Evolutionary conservation across 352 stramenopile genomes (phyloP), one percentile per base, ranked within the genome.

Genomic region (Phytophthora pisi): DNA sequence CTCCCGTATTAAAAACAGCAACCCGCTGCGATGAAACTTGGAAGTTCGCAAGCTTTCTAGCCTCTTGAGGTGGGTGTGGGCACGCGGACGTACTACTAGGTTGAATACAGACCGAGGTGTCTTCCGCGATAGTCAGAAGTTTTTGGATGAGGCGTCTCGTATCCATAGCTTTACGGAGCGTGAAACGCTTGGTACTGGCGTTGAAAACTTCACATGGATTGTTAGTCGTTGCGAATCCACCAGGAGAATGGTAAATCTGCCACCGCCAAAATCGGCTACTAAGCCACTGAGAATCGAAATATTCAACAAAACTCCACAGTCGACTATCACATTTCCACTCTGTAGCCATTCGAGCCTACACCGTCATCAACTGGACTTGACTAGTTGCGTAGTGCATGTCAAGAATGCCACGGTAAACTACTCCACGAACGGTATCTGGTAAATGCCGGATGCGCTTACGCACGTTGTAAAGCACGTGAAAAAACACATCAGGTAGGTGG

Each of bases 401-500:
- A 3, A 64, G 23, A 50, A 64, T 56, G 0, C 45, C 46, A 50
- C 45, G 34, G 20, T 56, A 64, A 28, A 64, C 57, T 7, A 18
- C n/a, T 4, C 13, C 57, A n/a, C 50, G 55, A 13, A 53, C 5
- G 8, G 10, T 18, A 45, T 18, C 20, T 51, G 30, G 13, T 5
- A 74, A 36, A 23, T 74, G 50, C 16, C 16, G 11, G 8, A 57
- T 64, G 7, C 54, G 49, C 26, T 74, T 70, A 5, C 57, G 56
- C 3, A 70, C 56, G 45, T 74, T 70, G 56, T 67, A 70, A 2
- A 74, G 30, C 4, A 70, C 61, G 38, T 74, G 66, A 55, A 74
- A 74, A 51, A 65, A 66, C 15, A 70, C 66, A 40, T 66, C 20
- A 42, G 11, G 11, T 51, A 46, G 7, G 28, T 51, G 10, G 15